Evolutionary conservation across 148 eudicot species (phyloP), one percentile per base, ranked within the genome.

Genomic region (Vaccinium vitisidaea): DNA sequence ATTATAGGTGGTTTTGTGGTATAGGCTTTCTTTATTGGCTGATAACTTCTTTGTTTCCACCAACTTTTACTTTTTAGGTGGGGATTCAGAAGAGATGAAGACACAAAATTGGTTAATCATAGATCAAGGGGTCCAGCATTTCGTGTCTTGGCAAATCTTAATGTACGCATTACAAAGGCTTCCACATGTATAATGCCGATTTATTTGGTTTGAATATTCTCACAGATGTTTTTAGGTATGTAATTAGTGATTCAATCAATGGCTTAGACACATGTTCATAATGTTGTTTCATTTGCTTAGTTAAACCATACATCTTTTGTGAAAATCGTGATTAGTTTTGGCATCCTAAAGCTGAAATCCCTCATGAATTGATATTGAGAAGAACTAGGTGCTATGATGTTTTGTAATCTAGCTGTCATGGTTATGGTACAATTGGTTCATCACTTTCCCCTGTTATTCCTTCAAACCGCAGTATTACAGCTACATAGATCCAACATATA

Each of bases 131-230:
- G 84, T 52, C 89, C 70, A n/a, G 83, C 87, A 65, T 43, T 87
- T 80, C 90, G 83, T 58, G 89, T 92, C 86, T 79, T 92, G 83
- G 91, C 92, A 70, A 91, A 88, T 88, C 89, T 89, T 79, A 90
- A 90, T 89, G 95, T 92, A 92, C 84, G 95, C 86, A 83, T 79
- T 77, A 82, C 77, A 83, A 85, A 87, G 87, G 92, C 86, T 83
- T 86, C 86, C 78, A 82, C 87, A 82, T 89, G 81, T 90, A 83
- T 88, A 88, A 76, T 88, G 82, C 84, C 82, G 67, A 80, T 87
- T 75, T 88, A 83, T 81, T 88, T 90, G 93, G 92, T 91, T 92
- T 88, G 86, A 88, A 88, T 89, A 77, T 87, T 84, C 73, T 83
- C 87, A 83, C 85, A 88, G 88, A 67, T 82, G 25, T 79, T 87